Evolutionary conservation across 306 rosid genomes (phyloP), one percentile per base, ranked within the genome.

Genomic region (Prunus mongolica): DNA sequence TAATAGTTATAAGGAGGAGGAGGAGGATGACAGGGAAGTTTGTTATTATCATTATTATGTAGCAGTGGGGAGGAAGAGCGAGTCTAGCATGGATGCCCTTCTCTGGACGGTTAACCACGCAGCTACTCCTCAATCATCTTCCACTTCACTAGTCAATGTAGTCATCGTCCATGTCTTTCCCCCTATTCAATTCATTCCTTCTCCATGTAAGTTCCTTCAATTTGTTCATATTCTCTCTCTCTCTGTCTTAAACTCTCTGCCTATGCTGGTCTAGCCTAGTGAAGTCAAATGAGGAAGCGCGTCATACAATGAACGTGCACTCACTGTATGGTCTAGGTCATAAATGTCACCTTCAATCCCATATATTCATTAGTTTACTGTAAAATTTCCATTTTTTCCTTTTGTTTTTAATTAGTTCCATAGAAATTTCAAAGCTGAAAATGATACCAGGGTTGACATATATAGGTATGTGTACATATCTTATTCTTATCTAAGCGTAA

Each of bases 121-220:
- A 16, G 74, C 86, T 7, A 46, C 74, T 73, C 25, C 22, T 54
- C 30, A 24, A n/a, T 71, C 64, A 19, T 52, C 30, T 1, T 16
- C 88, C 47, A 82, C 87, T 72, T 38, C 44, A 38, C 44, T 7
- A 38, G 44, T 38, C 44, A 27, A 47, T 0, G 27, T 88, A 51
- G 84, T 81, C 72, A 88, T 88, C 84, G 69, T 90, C 14, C 96
- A 87, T 34, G 81, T 90, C 52, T 90, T 87, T 80, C 91, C 93
- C 1, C 81, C 78, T 65, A 28, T 83, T 16, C 80, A 76, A 3
- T 78, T 38, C 61, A 76, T 88, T 52, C 93, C 96, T 24, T 86
- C 82, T 65, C 96, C 96, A 30, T 82, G 93, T 90, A 85, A 81
- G 87, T 64, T 63, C 69, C 4, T 30, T 75, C 47, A 64, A 3